These are phyloP conservation scores for Boletus rufocinnamomeus DNA, from an alignment of 768 basidiomycete species.

Conservation along the genomic window DNA sequence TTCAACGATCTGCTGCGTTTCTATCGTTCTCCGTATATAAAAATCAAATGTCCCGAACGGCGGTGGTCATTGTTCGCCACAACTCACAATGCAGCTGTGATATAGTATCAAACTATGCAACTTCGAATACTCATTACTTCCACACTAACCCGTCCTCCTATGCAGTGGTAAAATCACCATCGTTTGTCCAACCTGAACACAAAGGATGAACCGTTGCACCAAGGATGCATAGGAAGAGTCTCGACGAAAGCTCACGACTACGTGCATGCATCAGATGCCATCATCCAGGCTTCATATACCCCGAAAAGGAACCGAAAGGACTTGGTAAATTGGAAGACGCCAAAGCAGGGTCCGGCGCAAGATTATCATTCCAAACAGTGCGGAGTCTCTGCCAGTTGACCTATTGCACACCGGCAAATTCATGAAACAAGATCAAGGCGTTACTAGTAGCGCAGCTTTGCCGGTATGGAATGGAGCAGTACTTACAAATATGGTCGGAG, in stretches of 20 bases:
- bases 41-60: no score
- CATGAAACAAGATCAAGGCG: background rate
- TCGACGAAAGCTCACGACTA: no score
- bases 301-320: background rate
- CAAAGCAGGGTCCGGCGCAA: background rate
- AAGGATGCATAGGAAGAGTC: background rate
- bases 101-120: no score
- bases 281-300: background rate
- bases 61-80: no score
- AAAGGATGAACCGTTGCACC: background rate
- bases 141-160: background rate
- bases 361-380: background rate
- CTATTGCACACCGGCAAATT: background rate
- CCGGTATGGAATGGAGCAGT: background rate
- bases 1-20: no score
- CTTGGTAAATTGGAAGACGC: background rate
- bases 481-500: constrained; percentile 39
- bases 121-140: no score
- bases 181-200: background rate
- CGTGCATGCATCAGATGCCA: background rate
- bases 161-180: background rate
- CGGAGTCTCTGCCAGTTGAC: background rate
- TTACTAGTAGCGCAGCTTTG: background rate
- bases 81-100: no score
- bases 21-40: no score